These are phyloP conservation scores for Podospora anserina DNA, from an alignment of 495 filamentous ascomycete genomes.

Conservation along the genomic window DNA sequence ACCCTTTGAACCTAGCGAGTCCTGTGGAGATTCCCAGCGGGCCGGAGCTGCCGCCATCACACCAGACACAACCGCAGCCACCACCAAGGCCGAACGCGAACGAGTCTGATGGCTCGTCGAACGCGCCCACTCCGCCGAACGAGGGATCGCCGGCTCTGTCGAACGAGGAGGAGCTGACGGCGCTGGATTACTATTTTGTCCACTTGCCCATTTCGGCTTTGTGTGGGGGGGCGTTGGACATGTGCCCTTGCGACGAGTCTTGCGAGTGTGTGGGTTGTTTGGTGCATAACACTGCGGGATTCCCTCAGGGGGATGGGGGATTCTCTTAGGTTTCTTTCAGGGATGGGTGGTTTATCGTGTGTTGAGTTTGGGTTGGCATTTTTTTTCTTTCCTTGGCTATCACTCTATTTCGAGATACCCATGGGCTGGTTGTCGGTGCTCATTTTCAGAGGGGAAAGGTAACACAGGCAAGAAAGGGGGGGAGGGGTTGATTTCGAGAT, in stretches of 20 bases:
- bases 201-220: conserved; percentile 38
- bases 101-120: conserved; percentile 21
- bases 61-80: not conserved
- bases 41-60: not conserved
- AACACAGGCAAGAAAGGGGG: not conserved
- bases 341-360: not conserved
- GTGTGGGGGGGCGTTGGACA: conserved; percentile 37
- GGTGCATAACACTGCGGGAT: conserved; percentile 19
- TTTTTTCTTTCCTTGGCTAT: not conserved
- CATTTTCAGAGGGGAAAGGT: not conserved
- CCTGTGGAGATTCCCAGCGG: not conserved
- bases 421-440: not conserved
- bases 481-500: not conserved
- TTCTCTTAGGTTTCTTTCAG: too few species aligned
- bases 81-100: conserved; percentile 3
- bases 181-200: conserved; percentile 50
- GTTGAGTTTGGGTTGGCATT: not conserved
- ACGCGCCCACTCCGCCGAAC: conserved; percentile 34
- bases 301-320: not conserved
- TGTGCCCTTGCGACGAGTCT: conserved; percentile 52
- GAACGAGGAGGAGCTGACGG: conserved; percentile 42
- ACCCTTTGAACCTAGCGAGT: not conserved
- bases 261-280: conserved; percentile 51
- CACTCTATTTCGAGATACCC: not conserved
- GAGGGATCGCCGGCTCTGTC: conserved; percentile 35